phyloP scores from a whole-genome alignment of 202 grass and related monocot species.

The Hordeum pubiflorum region DNA sequence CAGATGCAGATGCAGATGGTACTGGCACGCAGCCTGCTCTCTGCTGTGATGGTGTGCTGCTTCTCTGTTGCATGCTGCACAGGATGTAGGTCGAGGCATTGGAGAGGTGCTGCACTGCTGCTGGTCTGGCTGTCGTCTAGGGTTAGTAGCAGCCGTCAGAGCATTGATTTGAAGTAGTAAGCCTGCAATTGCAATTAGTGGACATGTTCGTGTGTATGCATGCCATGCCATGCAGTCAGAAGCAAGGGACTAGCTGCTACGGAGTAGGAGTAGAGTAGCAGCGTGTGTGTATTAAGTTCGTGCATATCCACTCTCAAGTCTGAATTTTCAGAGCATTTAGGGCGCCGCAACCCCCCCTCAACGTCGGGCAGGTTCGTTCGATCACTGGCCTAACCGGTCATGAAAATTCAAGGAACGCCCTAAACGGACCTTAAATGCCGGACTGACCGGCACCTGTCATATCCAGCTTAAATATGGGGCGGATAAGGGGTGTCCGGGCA shows the following conservation, averaged over 20 bases:
- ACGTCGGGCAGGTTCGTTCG: too few relatives aligned
- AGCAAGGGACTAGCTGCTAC: too few relatives aligned
- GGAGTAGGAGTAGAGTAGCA: background rate
- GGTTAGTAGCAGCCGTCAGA: background rate
- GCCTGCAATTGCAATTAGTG: constrained; percentile 11
- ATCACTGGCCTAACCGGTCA: too few relatives aligned
- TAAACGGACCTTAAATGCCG: too few relatives aligned
- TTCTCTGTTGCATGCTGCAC: background rate
- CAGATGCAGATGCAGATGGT: background rate
- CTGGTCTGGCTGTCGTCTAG: background rate
- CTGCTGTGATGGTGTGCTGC: background rate
- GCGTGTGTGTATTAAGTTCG: background rate
- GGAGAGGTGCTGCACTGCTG: background rate
- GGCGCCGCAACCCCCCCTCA: too few relatives aligned
- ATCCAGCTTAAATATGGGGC: too few relatives aligned
- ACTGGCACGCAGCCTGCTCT: background rate
- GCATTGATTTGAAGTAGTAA: background rate
- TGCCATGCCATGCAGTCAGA: background rate
- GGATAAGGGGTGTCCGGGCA: too few relatives aligned
- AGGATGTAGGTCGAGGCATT: background rate
- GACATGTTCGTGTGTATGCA: background rate
- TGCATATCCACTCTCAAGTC: background rate
- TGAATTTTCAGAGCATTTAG: background rate
- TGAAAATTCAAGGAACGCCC: too few relatives aligned
- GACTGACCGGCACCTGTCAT: too few relatives aligned